phyloP scores from a whole-genome alignment of 305 asterid genomes.

The Rubia balearica region DNA sequence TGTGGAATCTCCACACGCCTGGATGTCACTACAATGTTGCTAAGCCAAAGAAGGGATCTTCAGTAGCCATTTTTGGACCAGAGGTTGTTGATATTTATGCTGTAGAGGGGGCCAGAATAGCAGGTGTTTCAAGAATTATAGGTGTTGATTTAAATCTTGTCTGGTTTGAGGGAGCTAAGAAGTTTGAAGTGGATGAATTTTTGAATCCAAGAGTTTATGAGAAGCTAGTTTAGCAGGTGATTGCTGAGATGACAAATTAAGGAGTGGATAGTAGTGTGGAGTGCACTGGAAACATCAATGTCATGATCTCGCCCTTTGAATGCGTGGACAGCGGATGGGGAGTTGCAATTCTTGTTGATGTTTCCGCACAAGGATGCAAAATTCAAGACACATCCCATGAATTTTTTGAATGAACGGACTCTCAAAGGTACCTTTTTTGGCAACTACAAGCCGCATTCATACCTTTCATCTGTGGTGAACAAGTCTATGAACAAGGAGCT shows the following conservation, averaged over 20 bases:
- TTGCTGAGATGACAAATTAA: not conserved
- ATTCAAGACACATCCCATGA: not conserved
- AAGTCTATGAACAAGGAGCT: not conserved
- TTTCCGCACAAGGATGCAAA: not conserved
- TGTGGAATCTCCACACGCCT: not conserved
- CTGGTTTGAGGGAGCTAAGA: constrained; percentile 38
- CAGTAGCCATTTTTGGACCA: constrained; percentile 64
- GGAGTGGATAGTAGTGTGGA: constrained; percentile 1
- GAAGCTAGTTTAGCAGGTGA: constrained; percentile 42
- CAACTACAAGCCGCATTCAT: not conserved
- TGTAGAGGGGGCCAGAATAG: constrained; percentile 13
- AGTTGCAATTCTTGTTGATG: not conserved
- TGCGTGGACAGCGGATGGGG: not conserved
- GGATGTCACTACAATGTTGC: constrained; percentile 36
- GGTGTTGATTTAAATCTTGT: constrained; percentile 6
- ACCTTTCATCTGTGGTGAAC: not conserved
- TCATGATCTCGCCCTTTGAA: not conserved
- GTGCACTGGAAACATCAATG: not conserved
- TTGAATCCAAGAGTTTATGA: constrained; percentile 67
- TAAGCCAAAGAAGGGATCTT: constrained; percentile 63
- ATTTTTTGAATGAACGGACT: not conserved
- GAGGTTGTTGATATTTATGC: constrained; percentile 84
- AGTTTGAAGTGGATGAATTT: constrained; percentile 71
- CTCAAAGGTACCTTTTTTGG: not conserved
- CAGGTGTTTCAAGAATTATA: constrained; percentile 8